Conservation (phyloP, 805 yeast genomes). For the Kuraishia molischiana region DNA sequence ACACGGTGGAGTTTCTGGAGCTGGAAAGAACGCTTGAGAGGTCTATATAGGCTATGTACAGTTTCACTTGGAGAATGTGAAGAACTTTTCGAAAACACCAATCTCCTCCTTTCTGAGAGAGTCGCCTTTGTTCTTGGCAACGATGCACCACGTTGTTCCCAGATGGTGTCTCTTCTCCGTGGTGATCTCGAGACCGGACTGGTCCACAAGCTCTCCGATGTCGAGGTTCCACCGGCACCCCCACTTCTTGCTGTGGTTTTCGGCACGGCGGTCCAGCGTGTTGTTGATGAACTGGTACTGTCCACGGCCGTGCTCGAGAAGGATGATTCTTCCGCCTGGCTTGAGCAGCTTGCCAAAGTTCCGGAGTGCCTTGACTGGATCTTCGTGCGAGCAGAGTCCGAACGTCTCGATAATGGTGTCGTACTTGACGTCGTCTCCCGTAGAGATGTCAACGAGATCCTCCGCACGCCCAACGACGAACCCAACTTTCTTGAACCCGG, state of each 20-base stretch:
- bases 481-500: constrained; percentile 62
- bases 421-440: constrained; percentile 43
- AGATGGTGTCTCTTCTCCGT: constrained; percentile 75
- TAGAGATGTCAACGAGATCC: constrained; percentile 53
- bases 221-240: constrained; percentile 98
- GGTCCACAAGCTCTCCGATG: constrained; percentile 77
- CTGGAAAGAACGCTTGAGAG: neutral
- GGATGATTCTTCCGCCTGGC: constrained; percentile 83
- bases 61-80: constrained; percentile 6
- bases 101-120: constrained; percentile 35
- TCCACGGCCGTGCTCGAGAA: constrained; percentile 91
- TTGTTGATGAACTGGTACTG: constrained; percentile 68
- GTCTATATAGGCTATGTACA: neutral
- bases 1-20: neutral
- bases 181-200: constrained; percentile 75
- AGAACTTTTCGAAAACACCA: constrained; percentile 40
- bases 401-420: constrained; percentile 92
- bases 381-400: constrained; percentile 93
- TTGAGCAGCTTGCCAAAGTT: constrained; percentile 66
- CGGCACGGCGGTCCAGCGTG: constrained; percentile 75
- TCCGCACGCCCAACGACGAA: constrained; percentile 90
- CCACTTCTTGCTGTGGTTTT: constrained; percentile 79
- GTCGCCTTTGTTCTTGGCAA: constrained; percentile 69
- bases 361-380: constrained; percentile 73
- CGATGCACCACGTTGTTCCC: constrained; percentile 86